A percentile compares a stretch with the other conserved stretches of the same genome.
Conservation (phyloP, 73 alveolate genomes). For the Paramecium tetraurelia region DNA sequence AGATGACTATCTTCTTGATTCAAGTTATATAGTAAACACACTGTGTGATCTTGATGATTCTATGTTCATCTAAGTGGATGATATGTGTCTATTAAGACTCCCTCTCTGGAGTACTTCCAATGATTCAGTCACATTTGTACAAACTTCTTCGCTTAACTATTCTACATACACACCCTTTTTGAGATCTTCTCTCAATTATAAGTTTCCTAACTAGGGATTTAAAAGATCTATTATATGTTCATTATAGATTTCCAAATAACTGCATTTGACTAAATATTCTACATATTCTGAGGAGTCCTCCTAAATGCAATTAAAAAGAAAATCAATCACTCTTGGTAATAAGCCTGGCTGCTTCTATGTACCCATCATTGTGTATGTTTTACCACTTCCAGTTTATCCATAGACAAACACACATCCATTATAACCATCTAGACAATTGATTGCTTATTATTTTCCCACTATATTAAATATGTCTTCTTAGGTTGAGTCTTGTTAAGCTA, state of each 20-base stretch:
- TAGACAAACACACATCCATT: slow-evolving; percentile 80
- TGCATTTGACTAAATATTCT: slow-evolving; percentile 85
- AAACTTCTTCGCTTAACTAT: slow-evolving; percentile 81
- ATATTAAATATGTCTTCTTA: slow-evolving; percentile 35
- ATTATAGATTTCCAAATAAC: slow-evolving; percentile 88
- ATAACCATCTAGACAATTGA: slow-evolving; percentile 53
- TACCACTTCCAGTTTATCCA: slow-evolving; percentile 84
- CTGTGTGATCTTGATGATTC: slow-evolving; percentile 95
- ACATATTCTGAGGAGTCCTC: slow-evolving; percentile 57
- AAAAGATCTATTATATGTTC: slow-evolving; percentile 92
- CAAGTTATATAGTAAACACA: slow-evolving; percentile 88
- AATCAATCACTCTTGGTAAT: slow-evolving; percentile 59
- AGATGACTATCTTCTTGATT: slow-evolving; percentile 56
- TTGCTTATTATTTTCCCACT: slow-evolving; percentile 38
- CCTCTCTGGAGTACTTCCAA: slow-evolving; percentile 88
- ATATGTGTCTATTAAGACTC: slow-evolving; percentile 85
- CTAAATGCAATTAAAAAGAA: slow-evolving; percentile 26
- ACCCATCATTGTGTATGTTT: slow-evolving; percentile 75
- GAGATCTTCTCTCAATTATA: slow-evolving; percentile 79
- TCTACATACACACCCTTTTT: slow-evolving; percentile 78
- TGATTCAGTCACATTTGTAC: slow-evolving; percentile 77
- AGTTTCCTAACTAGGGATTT: slow-evolving; percentile 71
- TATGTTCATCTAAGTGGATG: slow-evolving; percentile 87
- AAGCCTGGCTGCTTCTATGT: slow-evolving; percentile 46
- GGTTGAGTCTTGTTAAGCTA: background rate